Conservation (phyloP, 805 yeast genomes). For the Kodamaea laetipori region DNA sequence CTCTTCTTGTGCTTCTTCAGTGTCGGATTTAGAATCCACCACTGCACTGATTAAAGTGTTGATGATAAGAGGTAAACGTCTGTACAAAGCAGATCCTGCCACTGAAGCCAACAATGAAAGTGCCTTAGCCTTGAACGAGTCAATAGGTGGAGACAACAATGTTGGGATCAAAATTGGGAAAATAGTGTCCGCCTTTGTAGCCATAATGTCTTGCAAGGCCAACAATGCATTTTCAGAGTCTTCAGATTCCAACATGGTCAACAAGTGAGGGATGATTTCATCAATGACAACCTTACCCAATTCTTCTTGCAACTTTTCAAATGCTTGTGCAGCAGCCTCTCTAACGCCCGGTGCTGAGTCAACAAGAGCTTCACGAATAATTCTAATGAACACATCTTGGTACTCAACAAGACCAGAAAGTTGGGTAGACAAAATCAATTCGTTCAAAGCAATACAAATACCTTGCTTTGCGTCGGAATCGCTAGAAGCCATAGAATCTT, state of each 20-base stretch:
- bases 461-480: slow-evolving; percentile 89
- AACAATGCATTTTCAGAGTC: slow-evolving; percentile 71
- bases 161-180: slow-evolving; percentile 94
- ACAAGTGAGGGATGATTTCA: slow-evolving; percentile 80
- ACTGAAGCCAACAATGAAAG: slow-evolving; percentile 85
- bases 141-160: slow-evolving; percentile 77
- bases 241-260: slow-evolving; percentile 60
- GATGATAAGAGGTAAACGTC: slow-evolving; percentile 70
- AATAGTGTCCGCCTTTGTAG: slow-evolving; percentile 83
- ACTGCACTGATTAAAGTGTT: slow-evolving; percentile 69
- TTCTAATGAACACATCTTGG: slow-evolving; percentile 68
- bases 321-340: slow-evolving; percentile 88
- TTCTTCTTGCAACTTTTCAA: slow-evolving; percentile 80
- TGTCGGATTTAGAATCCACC: slow-evolving; percentile 37
- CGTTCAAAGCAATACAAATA: slow-evolving; percentile 90
- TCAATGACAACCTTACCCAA: slow-evolving; percentile 87
- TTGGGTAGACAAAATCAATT: slow-evolving; percentile 75
- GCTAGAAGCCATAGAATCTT: slow-evolving; percentile 57
- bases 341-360: slow-evolving; percentile 76
- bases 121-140: slow-evolving; percentile 82
- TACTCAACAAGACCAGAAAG: slow-evolving; percentile 60
- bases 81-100: slow-evolving; percentile 81
- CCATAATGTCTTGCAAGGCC: slow-evolving; percentile 90
- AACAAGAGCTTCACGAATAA: slow-evolving; percentile 76
- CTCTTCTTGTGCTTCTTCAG: slow-evolving; percentile 42